Conservation (phyloP, 352 stramenopile species). For the Globisporangium camurandrum region DNA sequence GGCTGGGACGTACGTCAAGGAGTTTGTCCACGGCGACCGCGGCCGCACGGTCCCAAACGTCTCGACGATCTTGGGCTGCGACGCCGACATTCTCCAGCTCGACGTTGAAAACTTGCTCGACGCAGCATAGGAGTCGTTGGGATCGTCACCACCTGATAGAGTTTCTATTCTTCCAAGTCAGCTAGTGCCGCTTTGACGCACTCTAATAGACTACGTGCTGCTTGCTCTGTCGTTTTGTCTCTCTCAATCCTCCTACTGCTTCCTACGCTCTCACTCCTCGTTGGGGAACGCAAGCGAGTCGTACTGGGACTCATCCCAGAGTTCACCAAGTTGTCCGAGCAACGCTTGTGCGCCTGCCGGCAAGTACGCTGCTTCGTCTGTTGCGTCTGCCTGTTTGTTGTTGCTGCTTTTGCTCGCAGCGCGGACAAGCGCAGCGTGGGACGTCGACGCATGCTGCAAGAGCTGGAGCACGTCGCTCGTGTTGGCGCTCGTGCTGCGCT, state of each 20-base stretch:
- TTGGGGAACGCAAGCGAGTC: slow-evolving; percentile 57
- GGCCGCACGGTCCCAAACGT: slow-evolving; percentile 96
- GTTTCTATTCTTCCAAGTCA: too few species aligned
- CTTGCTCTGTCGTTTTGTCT: background rate
- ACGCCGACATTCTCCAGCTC: slow-evolving; percentile 96
- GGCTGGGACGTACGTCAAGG: slow-evolving; percentile 98
- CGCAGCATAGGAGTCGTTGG: slow-evolving; percentile 31
- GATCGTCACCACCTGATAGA: too few species aligned
- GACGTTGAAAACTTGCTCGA: slow-evolving; percentile 92
- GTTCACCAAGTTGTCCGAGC: slow-evolving; percentile 55
- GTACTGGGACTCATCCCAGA: slow-evolving; percentile 83
- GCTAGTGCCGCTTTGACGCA: too few species aligned
- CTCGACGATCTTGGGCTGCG: slow-evolving; percentile 79
- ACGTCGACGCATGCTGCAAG: slow-evolving; percentile 41
- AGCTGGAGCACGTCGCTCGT: slow-evolving; percentile 58
- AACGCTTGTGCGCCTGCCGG: slow-evolving; percentile 27
- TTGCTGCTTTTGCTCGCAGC: slow-evolving; percentile 7
- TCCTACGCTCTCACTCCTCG: too few species aligned
- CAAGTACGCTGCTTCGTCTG: slow-evolving; percentile 8
- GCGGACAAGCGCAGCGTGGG: slow-evolving; percentile 27
- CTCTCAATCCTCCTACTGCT: slow-evolving; percentile 1
- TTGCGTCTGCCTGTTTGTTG: background rate
- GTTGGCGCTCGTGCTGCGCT: slow-evolving; percentile 53
- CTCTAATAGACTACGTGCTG: background rate
- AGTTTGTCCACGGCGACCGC: slow-evolving; percentile 99